Evolutionary conservation across 345 rosid species (phyloP).

Genomic region (Sonneratia caseolaris): DNA sequence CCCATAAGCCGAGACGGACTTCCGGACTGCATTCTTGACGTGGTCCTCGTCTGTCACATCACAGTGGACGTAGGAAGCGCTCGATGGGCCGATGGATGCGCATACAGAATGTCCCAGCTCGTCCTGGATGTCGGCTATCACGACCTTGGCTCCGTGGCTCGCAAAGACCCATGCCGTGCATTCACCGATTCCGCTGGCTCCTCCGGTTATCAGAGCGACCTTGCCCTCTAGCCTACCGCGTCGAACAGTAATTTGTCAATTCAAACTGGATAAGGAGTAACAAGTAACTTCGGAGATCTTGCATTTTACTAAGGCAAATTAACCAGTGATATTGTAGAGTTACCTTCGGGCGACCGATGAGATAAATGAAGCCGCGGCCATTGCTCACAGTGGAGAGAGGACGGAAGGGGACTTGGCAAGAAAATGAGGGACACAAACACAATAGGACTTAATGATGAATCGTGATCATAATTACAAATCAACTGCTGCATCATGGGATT

Average conservation of each 20-base stretch:
- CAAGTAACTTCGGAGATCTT: no score
- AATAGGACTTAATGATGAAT: background rate
- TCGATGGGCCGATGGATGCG: slow-evolving; percentile 14
- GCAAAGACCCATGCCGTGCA: slow-evolving; percentile 16
- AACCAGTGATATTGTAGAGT: no score
- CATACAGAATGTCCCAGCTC: slow-evolving; percentile 16
- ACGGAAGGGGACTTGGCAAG: background rate
- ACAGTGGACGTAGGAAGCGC: slow-evolving; percentile 20
- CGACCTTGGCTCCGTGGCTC: slow-evolving; percentile 24
- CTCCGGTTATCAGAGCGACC: slow-evolving; percentile 27
- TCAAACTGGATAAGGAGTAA: no score
- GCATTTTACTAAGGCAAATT: no score
- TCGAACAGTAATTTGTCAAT: no score
- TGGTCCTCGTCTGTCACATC: slow-evolving; percentile 29
- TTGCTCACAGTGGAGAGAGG: background rate
- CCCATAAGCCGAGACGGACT: slow-evolving; percentile 22
- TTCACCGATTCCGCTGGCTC: slow-evolving; percentile 25
- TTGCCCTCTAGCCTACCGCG: slow-evolving; percentile 24
- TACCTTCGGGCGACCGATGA: slow-evolving; percentile 11
- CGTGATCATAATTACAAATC: no score
- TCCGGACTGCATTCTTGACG: slow-evolving; percentile 16
- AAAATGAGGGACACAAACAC: background rate
- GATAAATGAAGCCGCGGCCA: slow-evolving; percentile 14
- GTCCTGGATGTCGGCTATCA: slow-evolving; percentile 21
- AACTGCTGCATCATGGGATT: no score